Percentiles rank a stretch among this genome's conserved stretches.
Evolutionary conservation across 78 protist genomes (phyloP).

Genomic region (Pigoraptor vietnamica): DNA sequence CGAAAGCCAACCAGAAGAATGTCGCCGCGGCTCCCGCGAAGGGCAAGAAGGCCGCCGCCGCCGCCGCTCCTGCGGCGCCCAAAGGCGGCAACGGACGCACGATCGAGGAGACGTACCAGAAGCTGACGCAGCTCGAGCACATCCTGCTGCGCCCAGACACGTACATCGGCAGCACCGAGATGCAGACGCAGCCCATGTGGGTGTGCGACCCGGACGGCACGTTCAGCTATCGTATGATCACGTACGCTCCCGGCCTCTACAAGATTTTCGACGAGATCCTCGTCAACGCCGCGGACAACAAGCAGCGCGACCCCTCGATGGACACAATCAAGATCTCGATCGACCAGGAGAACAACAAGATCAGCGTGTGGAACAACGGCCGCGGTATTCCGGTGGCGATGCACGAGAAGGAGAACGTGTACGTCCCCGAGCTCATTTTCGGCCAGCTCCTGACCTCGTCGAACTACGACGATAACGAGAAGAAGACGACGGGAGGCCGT

Average conservation of each 20-base stretch:
- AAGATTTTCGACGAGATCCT: conserved; percentile 98
- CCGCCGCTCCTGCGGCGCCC: background rate
- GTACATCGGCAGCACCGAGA: conserved; percentile 87
- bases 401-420: conserved; percentile 80
- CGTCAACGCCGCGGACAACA: conserved; percentile 99
- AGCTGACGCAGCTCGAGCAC: conserved; percentile 81
- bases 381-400: conserved; percentile 92
- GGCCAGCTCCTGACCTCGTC: conserved; percentile 88
- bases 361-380: conserved; percentile 90
- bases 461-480: conserved; percentile 61
- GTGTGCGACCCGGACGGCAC: conserved; percentile 34
- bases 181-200: conserved; percentile 49
- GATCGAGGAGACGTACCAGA: conserved; percentile 70
- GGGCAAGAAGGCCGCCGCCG: background rate
- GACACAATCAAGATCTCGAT: conserved; percentile 68
- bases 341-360: conserved; percentile 21
- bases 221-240: conserved; percentile 44
- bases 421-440: conserved; percentile 94
- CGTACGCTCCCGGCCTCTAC: conserved; percentile 91
- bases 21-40: background rate
- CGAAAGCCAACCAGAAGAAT: background rate
- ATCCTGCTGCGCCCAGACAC: conserved; percentile 94
- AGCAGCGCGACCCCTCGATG: conserved; percentile 85
- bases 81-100: background rate
- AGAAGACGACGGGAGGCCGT: conserved; percentile 80